These are phyloP conservation scores for Xylaria grammica DNA, from an alignment of 495 filamentous ascomycete genomes.

Conservation along the genomic window DNA sequence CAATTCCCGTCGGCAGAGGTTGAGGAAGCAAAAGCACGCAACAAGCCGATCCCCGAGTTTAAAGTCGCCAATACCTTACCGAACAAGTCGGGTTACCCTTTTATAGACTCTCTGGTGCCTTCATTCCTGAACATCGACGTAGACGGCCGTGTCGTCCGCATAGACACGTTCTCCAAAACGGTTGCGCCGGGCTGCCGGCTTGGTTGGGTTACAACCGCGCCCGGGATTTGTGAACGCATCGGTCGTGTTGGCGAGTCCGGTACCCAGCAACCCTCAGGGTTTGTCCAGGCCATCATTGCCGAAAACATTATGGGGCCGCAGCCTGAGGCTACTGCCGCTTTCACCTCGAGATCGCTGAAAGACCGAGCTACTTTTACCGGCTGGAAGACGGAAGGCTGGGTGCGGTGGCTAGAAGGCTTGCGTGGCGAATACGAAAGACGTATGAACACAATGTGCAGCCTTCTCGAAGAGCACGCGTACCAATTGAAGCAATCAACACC, in stretches of 20 bases:
- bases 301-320: constrained; percentile 76
- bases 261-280: constrained; percentile 85
- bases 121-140: constrained; percentile 74
- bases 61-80: constrained; percentile 28
- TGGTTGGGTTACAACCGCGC: constrained; percentile 86
- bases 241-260: constrained; percentile 64
- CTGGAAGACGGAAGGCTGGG: constrained; percentile 87
- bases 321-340: constrained; percentile 43
- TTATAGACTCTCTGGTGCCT: constrained; percentile 84
- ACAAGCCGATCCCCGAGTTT: constrained; percentile 29
- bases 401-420: constrained; percentile 85
- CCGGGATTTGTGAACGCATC: constrained; percentile 74
- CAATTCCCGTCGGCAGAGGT: constrained; percentile 75
- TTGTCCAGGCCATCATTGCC: constrained; percentile 82
- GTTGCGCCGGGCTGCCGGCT: constrained; percentile 78
- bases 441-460: constrained; percentile 75
- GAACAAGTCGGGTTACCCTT: constrained; percentile 72
- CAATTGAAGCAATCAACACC: constrained; percentile 57
- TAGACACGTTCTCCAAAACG: constrained; percentile 87
- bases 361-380: constrained; percentile 46
- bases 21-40: constrained; percentile 54
- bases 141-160: constrained; percentile 83
- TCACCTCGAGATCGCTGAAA: constrained; percentile 34
- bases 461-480: constrained; percentile 68
- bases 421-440: constrained; percentile 80